Conservation (phyloP, 805 yeast species). For the Candida dendrica region DNA sequence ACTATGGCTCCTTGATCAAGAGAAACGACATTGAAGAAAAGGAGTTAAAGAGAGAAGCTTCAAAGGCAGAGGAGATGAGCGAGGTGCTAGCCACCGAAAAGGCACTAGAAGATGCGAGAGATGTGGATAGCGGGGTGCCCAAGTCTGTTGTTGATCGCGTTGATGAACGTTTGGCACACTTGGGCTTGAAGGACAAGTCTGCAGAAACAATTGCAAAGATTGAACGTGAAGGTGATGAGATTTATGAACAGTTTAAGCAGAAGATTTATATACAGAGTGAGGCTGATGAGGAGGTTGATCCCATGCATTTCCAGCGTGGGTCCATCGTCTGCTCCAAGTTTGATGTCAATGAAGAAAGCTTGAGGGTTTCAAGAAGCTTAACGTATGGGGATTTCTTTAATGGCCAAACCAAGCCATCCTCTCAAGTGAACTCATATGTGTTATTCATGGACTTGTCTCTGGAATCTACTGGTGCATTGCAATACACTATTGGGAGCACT, state of each 20-base stretch:
- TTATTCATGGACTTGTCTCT: conserved; percentile 79
- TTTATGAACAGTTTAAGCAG: conserved; percentile 13
- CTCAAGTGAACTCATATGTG: conserved; percentile 50
- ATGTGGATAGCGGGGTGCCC: conserved; percentile 28
- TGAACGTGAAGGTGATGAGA: conserved; percentile 14
- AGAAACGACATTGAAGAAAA: conserved; percentile 1
- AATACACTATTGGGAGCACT: conserved; percentile 84
- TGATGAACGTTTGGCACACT: conserved; percentile 25
- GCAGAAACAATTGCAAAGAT: conserved; percentile 11
- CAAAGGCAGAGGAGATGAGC: conserved; percentile 37
- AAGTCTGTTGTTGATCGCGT: conserved; percentile 22
- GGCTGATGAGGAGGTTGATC: conserved; percentile 2
- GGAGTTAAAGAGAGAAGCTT: conserved; percentile 4
- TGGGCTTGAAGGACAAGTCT: conserved; percentile 29
- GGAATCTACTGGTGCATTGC: conserved; percentile 76
- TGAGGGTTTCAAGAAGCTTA: conserved; percentile 60
- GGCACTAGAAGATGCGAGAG: conserved; percentile 50
- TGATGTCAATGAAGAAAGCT: conserved; percentile 43
- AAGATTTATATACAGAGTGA: conserved; percentile 12
- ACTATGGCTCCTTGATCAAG: conserved; percentile 3
- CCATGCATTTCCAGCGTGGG: background rate
- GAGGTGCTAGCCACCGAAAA: conserved; percentile 52
- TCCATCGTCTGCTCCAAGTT: conserved; percentile 44
- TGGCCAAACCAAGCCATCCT: conserved; percentile 9
- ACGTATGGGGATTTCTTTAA: conserved; percentile 62